Evolutionary conservation across 2,329 filamentous ascomycete genomes (phyloP).

Genomic region (Monosporascus sp.): DNA sequence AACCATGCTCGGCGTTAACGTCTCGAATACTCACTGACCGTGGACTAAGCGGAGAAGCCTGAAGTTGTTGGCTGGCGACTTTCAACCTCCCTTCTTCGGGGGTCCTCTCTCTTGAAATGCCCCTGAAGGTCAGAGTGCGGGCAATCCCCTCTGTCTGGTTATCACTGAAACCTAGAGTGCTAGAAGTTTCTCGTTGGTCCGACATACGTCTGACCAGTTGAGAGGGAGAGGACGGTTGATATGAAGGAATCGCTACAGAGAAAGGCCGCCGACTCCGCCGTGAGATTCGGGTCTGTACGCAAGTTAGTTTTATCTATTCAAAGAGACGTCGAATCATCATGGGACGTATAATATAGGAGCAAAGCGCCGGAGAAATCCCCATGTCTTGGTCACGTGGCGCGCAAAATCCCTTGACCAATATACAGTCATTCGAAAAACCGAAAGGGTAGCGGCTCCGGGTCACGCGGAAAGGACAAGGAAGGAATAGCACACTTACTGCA

Average conservation of each 20-base stretch:
- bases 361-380: too few relatives aligned
- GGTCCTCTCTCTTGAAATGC: slow-evolving; percentile 37
- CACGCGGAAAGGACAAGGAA: too few relatives aligned
- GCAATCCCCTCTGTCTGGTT: slow-evolving; percentile 35
- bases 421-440: too few relatives aligned
- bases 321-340: not conserved
- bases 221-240: slow-evolving; percentile 46
- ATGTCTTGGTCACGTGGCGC: too few relatives aligned
- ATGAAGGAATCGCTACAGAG: slow-evolving; percentile 44
- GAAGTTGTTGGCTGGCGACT: slow-evolving; percentile 32
- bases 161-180: slow-evolving; percentile 35
- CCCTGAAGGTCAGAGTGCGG: slow-evolving; percentile 41
- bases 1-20: slow-evolving; percentile 18
- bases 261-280: slow-evolving; percentile 48
- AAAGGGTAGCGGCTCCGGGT: too few relatives aligned
- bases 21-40: slow-evolving; percentile 46
- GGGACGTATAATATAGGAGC: too few relatives aligned
- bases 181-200: slow-evolving; percentile 47
- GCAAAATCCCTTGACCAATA: too few relatives aligned
- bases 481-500: slow-evolving; percentile 37
- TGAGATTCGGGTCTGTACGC: slow-evolving; percentile 40
- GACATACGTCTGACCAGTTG: slow-evolving; percentile 48
- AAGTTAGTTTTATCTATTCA: slow-evolving; percentile 9
- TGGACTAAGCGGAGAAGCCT: slow-evolving; percentile 44
- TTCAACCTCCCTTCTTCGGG: slow-evolving; percentile 30